phyloP scores from a whole-genome alignment of 2,329 filamentous ascomycete species.

The Elsinoe fawcettii region DNA sequence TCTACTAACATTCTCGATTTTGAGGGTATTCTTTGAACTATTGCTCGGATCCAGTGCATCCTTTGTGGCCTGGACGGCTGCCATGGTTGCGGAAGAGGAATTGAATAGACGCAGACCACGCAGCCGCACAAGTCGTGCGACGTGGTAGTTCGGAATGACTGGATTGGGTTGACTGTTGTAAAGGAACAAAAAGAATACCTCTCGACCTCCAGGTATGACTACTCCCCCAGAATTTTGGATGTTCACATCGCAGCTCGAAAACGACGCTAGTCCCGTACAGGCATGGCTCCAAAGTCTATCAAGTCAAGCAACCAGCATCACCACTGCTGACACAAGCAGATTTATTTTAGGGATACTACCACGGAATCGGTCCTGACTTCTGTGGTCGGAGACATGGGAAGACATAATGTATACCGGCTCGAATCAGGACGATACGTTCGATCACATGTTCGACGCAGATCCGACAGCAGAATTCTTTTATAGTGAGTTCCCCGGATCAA shows the following conservation, averaged over 20 bases:
- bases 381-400: too few species aligned
- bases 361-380: background rate
- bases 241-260: background rate
- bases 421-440: too few species aligned
- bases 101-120: slow-evolving; percentile 25
- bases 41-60: slow-evolving; percentile 49
- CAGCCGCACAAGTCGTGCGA: slow-evolving; percentile 24
- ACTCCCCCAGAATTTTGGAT: slow-evolving; percentile 1
- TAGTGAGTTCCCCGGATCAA: too few species aligned
- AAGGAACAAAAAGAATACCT: background rate
- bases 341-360: background rate
- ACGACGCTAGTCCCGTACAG: background rate
- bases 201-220: background rate
- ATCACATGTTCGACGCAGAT: too few species aligned
- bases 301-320: background rate
- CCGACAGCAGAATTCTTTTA: too few species aligned
- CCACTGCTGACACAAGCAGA: background rate
- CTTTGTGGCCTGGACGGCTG: slow-evolving; percentile 45
- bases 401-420: too few species aligned
- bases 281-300: background rate
- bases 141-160: slow-evolving; percentile 12
- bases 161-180: background rate
- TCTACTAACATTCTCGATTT: slow-evolving; percentile 52
- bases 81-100: slow-evolving; percentile 29
- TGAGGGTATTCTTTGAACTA: slow-evolving; percentile 53